A percentile compares a stretch with the other conserved stretches of the same genome.
These are phyloP conservation scores for Syzygium malaccense DNA, from an alignment of 441 rosid species.

Conservation along the genomic window DNA sequence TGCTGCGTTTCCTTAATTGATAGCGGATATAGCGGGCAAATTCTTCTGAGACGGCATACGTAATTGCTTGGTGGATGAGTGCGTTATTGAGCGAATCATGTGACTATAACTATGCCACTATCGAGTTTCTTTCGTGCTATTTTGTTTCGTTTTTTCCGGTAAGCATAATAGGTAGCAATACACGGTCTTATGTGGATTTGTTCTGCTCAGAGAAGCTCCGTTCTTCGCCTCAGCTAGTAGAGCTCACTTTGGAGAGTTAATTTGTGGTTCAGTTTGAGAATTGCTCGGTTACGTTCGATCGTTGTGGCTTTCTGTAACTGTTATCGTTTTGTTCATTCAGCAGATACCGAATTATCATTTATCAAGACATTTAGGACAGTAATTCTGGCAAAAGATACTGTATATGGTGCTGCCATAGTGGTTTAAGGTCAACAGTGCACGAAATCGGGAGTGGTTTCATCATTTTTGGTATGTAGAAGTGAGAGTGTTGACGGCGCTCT, in stretches of 20 bases:
- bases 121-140: background rate
- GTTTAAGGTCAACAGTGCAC: rapidly evolving
- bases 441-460: background rate
- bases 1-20: background rate
- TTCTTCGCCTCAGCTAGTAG: background rate
- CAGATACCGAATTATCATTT: background rate
- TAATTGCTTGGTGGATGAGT: background rate
- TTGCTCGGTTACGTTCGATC: background rate
- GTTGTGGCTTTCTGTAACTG: background rate
- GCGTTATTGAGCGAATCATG: background rate
- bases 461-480: background rate
- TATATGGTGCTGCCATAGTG: background rate
- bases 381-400: background rate
- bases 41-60: background rate
- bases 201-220: background rate
- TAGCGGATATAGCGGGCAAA: background rate
- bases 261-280: background rate
- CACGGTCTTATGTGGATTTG: background rate
- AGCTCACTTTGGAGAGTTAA: background rate
- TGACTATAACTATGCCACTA: background rate
- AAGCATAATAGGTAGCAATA: background rate
- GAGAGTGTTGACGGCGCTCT: background rate
- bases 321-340: background rate
- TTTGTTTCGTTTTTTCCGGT: background rate
- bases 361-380: background rate